A percentile compares a stretch with the other conserved stretches of the same genome.
These are phyloP conservation scores for Alternaria metachromatica DNA, from an alignment of 2,329 filamentous ascomycete genomes.

Conservation along the genomic window DNA sequence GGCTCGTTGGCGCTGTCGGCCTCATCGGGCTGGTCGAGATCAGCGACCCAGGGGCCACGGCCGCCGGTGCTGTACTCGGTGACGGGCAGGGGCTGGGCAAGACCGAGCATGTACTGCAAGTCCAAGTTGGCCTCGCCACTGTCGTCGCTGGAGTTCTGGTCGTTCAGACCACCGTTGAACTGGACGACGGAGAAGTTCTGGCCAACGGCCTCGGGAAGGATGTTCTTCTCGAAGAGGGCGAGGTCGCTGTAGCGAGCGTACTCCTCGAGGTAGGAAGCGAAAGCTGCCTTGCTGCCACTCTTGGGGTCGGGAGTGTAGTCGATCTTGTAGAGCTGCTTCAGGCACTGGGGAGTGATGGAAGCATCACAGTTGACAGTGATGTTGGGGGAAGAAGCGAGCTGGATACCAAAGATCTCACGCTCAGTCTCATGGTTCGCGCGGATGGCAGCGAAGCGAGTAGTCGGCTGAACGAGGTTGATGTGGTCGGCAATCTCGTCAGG, in stretches of 20 bases:
- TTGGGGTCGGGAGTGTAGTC: constrained; percentile 55
- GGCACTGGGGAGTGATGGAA: constrained; percentile 55
- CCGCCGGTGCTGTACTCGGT: constrained; percentile 67
- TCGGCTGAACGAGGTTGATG: constrained; percentile 60
- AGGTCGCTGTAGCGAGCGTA: constrained; percentile 58
- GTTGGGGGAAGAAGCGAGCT: constrained; percentile 20
- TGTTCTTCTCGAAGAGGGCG: constrained; percentile 49
- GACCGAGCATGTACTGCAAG: constrained; percentile 63
- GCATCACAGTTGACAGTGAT: constrained; percentile 27
- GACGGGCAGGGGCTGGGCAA: constrained; percentile 61
- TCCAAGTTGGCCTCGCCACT: constrained; percentile 67
- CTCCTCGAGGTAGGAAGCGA: constrained; percentile 61
- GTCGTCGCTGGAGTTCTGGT: constrained; percentile 27
- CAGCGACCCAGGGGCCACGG: constrained; percentile 59
- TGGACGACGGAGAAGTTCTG: constrained; percentile 54
- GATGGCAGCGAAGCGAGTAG: constrained; percentile 56
- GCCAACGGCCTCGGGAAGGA: constrained; percentile 43
- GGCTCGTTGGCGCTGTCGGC: constrained; percentile 67
- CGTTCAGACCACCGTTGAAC: constrained; percentile 34
- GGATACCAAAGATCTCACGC: constrained; percentile 25
- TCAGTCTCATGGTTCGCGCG: constrained; percentile 27
- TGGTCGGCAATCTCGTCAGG: constrained; percentile 48
- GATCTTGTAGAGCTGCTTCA: constrained; percentile 59
- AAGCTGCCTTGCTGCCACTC: constrained; percentile 58
- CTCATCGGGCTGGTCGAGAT: constrained; percentile 51